phyloP scores from a whole-genome alignment of 2,329 filamentous ascomycete genomes.

The Fusarium irregulare region DNA sequence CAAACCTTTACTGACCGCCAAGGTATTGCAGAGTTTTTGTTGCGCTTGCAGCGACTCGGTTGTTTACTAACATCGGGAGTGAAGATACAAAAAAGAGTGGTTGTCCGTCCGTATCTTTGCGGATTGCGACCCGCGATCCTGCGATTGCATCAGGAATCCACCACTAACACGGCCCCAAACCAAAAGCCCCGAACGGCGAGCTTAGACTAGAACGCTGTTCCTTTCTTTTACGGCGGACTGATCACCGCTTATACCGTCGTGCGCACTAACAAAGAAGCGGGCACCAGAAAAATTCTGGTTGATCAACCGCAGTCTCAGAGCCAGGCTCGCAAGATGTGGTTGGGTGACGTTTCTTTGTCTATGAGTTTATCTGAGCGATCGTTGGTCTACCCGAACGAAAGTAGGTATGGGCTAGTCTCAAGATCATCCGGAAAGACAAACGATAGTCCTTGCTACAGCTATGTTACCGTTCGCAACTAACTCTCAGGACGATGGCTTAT shows the following conservation, averaged over 20 bases:
- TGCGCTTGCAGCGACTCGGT: slow-evolving; percentile 4
- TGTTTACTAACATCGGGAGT: slow-evolving; percentile 11
- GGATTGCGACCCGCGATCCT: slow-evolving; percentile 11
- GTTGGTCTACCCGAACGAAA: neutral
- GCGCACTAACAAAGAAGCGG: neutral
- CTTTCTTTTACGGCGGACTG: neutral
- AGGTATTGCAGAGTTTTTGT: neutral
- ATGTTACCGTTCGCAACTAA: neutral
- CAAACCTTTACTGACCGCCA: neutral
- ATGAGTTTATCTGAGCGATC: slow-evolving; percentile 2
- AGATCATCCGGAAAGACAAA: neutral
- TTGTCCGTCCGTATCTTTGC: slow-evolving; percentile 1
- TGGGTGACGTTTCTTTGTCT: slow-evolving; percentile 3
- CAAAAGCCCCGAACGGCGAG: slow-evolving; percentile 9
- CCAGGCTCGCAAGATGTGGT: neutral
- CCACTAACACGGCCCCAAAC: slow-evolving; percentile 13
- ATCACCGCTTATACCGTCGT: neutral
- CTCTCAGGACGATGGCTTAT: neutral
- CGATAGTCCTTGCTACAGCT: neutral
- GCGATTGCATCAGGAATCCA: slow-evolving; percentile 18
- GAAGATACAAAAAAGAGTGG: slow-evolving; percentile 11
- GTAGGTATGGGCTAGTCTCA: neutral
- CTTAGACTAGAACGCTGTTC: slow-evolving; percentile 1
- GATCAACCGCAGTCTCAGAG: neutral
- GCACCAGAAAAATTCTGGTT: neutral